Evolutionary conservation across 163 green algal genomes (phyloP), one percentile per base, ranked within the genome.

Genomic region (Trebouxia gelatinosa): DNA sequence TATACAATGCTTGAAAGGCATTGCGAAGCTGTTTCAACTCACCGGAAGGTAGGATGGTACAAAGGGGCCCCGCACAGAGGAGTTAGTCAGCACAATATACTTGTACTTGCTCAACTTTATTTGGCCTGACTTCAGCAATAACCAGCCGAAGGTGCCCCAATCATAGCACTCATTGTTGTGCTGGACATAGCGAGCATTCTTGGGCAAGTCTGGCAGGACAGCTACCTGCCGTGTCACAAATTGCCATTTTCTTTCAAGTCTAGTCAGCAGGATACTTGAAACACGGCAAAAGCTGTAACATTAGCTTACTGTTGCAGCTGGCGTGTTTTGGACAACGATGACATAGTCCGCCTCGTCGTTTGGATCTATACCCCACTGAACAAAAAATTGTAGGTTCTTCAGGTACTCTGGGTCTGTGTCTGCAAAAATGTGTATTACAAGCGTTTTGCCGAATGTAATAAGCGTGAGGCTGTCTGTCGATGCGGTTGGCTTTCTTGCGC

Each of bases 91-190:
- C 48, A 88, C 65, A 57, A 85, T 82, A 32, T 82, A 80, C 38
- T 82, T 81, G 74, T 88, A 88, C 2, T 78, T 21, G 26, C 46
- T 32, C 32, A 46, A 7, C 13, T 40, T 70, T 5, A 84, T 66
- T 3, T 77, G 31, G 48, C 82, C 78, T 3, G 48, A 72, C 32
- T 79, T 67, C 9, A 84, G 62, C 35, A 91, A 59, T 48, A 85
- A 58, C 87, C 87, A 91, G 29, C 87, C 85, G 21, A 91, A 81
- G 21, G 87, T 89, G 43, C 87, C 87, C 80, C 81, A 89, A 62
- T 89, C 85, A 64, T 87, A 89, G 83, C 87, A 91, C 29, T 78
- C 46, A 70, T 86, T 87, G 3, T 76, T 38, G 77, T 89, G 81
- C 34, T 59, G 46, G 9, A 86, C 17, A 48, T 86, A 87, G 11